Percentiles rank a stretch among this genome's conserved stretches.
Conservation (phyloP, 2,329 filamentous ascomycete genomes). For the Septoria linicola region DNA sequence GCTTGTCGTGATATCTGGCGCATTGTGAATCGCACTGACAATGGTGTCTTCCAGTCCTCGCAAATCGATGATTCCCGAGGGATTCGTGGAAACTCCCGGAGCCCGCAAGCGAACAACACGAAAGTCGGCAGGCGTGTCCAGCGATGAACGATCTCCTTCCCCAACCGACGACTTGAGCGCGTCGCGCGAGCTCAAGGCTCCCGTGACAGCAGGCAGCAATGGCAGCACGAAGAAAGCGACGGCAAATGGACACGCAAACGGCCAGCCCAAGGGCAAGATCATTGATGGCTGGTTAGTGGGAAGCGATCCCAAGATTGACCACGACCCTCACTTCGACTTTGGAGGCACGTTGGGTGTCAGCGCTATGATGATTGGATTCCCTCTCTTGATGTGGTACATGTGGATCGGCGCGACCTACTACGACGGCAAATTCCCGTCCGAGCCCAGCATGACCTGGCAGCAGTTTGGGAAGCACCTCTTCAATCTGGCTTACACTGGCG, state of each 20-base stretch:
- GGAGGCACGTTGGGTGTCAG: constrained; percentile 79
- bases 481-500: constrained; percentile 74
- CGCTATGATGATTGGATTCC: constrained; percentile 88
- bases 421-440: constrained; percentile 71
- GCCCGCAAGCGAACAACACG: constrained; percentile 42
- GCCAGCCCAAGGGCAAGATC: constrained; percentile 40
- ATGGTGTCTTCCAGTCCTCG: constrained; percentile 12
- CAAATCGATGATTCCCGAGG: constrained; percentile 44
- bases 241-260: constrained; percentile 40
- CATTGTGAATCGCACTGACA: not conserved
- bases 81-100: constrained; percentile 52
- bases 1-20: not conserved
- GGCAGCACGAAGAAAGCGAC: constrained; percentile 30
- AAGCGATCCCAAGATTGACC: constrained; percentile 44
- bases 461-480: constrained; percentile 73
- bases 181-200: constrained; percentile 15
- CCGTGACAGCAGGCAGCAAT: constrained; percentile 10
- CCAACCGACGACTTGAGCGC: constrained; percentile 30
- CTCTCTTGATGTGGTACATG: constrained; percentile 98
- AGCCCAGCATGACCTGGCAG: constrained; percentile 49
- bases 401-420: constrained; percentile 96
- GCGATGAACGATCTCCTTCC: constrained; percentile 40
- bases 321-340: constrained; percentile 68
- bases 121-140: constrained; percentile 39
- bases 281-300: constrained; percentile 42